These are phyloP conservation scores for Cercospora zeae-maydis DNA, from an alignment of 2,329 filamentous ascomycete species.

Conservation along the genomic window DNA sequence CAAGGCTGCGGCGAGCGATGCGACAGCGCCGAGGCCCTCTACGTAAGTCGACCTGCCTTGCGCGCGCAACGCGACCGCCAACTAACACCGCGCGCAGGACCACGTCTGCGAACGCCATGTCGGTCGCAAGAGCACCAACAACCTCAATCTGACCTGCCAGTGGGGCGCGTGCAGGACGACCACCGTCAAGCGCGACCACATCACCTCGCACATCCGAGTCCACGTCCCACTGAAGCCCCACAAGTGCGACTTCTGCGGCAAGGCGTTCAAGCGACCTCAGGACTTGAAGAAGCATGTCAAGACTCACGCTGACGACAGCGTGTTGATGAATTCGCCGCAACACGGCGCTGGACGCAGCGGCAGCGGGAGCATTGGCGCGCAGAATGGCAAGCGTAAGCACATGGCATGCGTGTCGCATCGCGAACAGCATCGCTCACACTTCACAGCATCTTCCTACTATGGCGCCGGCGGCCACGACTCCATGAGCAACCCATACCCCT, in stretches of 20 bases:
- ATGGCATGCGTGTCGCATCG: background rate
- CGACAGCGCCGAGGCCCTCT: slow-evolving; percentile 58
- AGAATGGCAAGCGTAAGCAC: slow-evolving; percentile 41
- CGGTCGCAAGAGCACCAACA: slow-evolving; percentile 98
- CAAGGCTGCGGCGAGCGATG: slow-evolving; percentile 59
- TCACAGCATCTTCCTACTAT: slow-evolving; percentile 32
- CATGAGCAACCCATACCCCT: slow-evolving; percentile 33
- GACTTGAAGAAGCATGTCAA: slow-evolving; percentile 99
- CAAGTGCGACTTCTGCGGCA: slow-evolving; percentile 97
- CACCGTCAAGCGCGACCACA: slow-evolving; percentile 97
- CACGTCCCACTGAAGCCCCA: slow-evolving; percentile 99
- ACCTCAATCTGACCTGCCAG: slow-evolving; percentile 92
- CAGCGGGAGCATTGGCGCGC: slow-evolving; percentile 35
- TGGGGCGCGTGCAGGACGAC: slow-evolving; percentile 96
- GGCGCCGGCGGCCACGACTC: slow-evolving; percentile 32
- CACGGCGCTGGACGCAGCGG: slow-evolving; percentile 38
- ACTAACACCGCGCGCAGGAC: slow-evolving; percentile 56
- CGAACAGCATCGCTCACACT: slow-evolving; percentile 10
- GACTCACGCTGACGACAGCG: slow-evolving; percentile 94
- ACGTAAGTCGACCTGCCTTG: slow-evolving; percentile 47
- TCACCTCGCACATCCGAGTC: slow-evolving; percentile 97
- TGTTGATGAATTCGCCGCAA: slow-evolving; percentile 63
- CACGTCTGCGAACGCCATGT: slow-evolving; percentile 98
- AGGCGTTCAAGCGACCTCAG: slow-evolving; percentile 98
- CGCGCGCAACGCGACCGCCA: background rate